These are phyloP conservation scores for Fraxinus velutina DNA, from an alignment of 305 asterid species.

Conservation along the genomic window DNA sequence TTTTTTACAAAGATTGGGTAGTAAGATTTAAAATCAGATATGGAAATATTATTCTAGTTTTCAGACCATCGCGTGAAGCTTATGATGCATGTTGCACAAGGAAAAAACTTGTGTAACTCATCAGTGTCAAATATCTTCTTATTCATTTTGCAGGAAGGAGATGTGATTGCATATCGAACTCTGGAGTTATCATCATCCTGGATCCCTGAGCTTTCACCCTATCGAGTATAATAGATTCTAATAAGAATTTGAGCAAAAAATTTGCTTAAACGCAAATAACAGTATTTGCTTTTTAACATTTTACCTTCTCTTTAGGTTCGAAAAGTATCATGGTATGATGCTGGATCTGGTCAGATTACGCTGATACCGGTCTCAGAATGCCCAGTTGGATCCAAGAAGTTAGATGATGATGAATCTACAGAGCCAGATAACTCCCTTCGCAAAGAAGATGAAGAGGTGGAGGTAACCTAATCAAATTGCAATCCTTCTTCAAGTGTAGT, in stretches of 20 bases:
- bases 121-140: not conserved
- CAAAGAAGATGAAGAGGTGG: conserved; percentile 80
- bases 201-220: conserved; percentile 83
- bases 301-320: conserved; percentile 58
- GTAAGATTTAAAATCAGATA: not conserved
- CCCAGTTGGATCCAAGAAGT: conserved; percentile 47
- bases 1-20: not conserved
- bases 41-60: not conserved
- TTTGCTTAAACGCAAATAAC: conserved; percentile 3
- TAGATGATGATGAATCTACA: conserved; percentile 43
- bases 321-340: conserved; percentile 49
- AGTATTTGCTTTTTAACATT: conserved; percentile 15
- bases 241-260: not conserved
- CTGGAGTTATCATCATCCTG: conserved; percentile 86
- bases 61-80: not conserved
- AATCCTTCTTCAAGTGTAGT: not conserved
- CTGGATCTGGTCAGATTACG: conserved; percentile 42
- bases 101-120: not conserved
- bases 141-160: conserved; percentile 65
- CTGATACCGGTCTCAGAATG: conserved; percentile 62
- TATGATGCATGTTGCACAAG: not conserved
- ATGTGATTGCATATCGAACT: conserved; percentile 70
- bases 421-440: conserved; percentile 47
- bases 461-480: conserved; percentile 41
- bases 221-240: conserved; percentile 50